Conservation (phyloP, 2,329 filamentous ascomycete genomes). For the Neophaeococcomyces mojaviensis region DNA sequence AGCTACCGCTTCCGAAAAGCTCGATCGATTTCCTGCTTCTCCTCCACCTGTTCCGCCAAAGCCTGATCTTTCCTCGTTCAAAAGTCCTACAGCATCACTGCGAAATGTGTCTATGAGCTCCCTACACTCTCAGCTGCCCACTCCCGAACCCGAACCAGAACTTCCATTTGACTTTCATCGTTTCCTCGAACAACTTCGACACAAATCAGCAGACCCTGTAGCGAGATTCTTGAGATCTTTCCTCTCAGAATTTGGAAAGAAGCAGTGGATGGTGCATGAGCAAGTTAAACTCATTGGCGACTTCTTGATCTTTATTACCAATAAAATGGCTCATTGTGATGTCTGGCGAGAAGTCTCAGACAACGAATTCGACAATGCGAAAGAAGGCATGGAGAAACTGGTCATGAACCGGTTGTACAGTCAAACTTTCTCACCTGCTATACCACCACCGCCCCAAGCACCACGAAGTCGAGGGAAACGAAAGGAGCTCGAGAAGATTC, state of each 20-base stretch:
- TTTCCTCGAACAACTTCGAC: conserved; percentile 89
- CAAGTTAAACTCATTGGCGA: conserved; percentile 98
- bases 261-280: conserved; percentile 99
- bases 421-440: conserved; percentile 93
- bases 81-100: conserved; percentile 27
- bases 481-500: conserved; percentile 58
- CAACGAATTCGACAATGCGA: conserved; percentile 94
- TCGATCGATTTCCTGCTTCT: conserved; percentile 12
- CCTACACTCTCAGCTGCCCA: conserved; percentile 44
- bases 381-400: conserved; percentile 98
- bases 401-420: conserved; percentile 97
- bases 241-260: conserved; percentile 86
- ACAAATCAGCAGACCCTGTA: conserved; percentile 95
- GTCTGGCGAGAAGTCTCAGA: conserved; percentile 95
- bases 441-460: conserved; percentile 69
- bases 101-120: conserved; percentile 16
- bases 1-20: conserved; percentile 16
- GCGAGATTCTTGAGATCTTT: conserved; percentile 94
- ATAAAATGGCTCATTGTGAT: conserved; percentile 96
- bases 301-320: conserved; percentile 91
- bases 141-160: conserved; percentile 71
- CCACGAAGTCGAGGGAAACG: conserved; percentile 59
- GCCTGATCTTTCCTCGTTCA: conserved; percentile 21
- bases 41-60: conserved; percentile 24
- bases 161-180: conserved; percentile 95